Evolutionary conservation across 2,329 filamentous ascomycete species (phyloP), one percentile per base, ranked within the genome.

Genomic region (Trichoderma koningii): DNA sequence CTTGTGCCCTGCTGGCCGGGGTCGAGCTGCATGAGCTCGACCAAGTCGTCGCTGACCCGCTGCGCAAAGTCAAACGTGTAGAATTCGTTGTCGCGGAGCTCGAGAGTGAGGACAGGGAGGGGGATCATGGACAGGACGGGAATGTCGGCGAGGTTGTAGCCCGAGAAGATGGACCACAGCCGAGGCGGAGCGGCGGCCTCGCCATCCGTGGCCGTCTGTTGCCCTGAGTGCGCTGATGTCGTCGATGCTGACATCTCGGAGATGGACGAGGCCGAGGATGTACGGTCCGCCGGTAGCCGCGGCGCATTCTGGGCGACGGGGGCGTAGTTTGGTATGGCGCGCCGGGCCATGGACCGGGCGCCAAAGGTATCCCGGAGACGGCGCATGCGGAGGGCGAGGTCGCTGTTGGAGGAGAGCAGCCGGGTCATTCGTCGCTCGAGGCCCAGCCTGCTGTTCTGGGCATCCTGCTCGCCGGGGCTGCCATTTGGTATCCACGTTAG

Each of bases 401-500:
- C 67, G 41, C 72, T 67, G 68, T 77, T 77, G 67, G 75, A 76
- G 19, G 74, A 74, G 55, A 78, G 70, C 3, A 78, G 66, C 53
- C 76, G 69, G 1, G 69, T 69, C 53, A 76, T 75, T 30, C 76
- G 74, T 41, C 74, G 73, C 19, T 73, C 71, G 15, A 78, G 73
- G 41, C 73, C 74, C 59, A 74, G 69, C 65, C 71, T 70, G 63
- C 75, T 76, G 68, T 75, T 76, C 47, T 74, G 72, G 30, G 76
- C 76, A 61, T 78, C 76, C 23, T 71, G 71, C 52, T 76, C 73
- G 63, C 74, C 74, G 4, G 74, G 75, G 64, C 76, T 77, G 59
- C 26, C 7, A 23, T 41, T 23, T 41, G 52, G 28, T 28, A 3
- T 15, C 45, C 55, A 28, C 7, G 17, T 63, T 63, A 63, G 60